phyloP scores from a whole-genome alignment of 352 stramenopile genomes.

The Globisporangium yorkense region DNA sequence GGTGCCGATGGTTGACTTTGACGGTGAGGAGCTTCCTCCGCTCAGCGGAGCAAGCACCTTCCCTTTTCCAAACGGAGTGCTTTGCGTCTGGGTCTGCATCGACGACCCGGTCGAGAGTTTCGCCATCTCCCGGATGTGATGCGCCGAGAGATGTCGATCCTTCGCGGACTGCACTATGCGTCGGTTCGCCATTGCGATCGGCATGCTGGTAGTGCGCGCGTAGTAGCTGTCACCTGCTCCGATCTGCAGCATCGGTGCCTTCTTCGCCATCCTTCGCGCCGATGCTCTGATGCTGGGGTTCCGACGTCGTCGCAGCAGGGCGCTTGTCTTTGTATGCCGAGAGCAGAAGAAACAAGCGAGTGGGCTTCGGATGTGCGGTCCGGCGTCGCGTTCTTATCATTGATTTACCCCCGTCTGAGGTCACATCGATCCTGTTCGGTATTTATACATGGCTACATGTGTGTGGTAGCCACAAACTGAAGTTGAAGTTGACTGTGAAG shows the following conservation, averaged over 20 bases:
- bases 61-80: background rate
- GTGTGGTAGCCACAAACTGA: background rate
- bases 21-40: background rate
- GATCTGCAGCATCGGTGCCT: slow-evolving; percentile 16
- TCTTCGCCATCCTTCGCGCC: slow-evolving; percentile 9
- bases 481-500: background rate
- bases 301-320: background rate
- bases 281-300: background rate
- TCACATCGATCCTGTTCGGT: background rate
- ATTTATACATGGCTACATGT: background rate
- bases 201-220: slow-evolving; percentile 19
- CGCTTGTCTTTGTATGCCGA: background rate
- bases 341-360: background rate
- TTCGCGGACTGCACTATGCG: slow-evolving; percentile 33
- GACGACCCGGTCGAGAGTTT: slow-evolving; percentile 16
- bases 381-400: background rate
- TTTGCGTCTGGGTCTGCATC: background rate
- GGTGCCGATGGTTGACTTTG: slow-evolving; percentile 20
- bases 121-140: slow-evolving; percentile 51
- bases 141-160: slow-evolving; percentile 23
- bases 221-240: slow-evolving; percentile 19
- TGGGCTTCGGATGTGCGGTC: no score
- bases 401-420: no score
- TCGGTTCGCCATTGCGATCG: slow-evolving; percentile 27
- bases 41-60: background rate